These are phyloP conservation scores for Lachancea waltii DNA, from an alignment of 805 yeast genomes.

Conservation along the genomic window DNA sequence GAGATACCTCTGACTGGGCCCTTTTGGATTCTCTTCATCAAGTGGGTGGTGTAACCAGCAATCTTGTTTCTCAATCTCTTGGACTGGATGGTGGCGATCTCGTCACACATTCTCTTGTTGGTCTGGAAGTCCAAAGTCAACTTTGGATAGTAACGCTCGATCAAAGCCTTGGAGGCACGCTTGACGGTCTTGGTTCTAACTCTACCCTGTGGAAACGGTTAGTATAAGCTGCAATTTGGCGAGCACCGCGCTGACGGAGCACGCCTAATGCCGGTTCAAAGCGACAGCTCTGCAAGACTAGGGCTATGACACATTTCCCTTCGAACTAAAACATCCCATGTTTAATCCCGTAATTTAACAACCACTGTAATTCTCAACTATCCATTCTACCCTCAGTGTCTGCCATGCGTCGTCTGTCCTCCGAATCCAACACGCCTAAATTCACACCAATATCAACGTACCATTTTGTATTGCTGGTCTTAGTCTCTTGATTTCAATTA, in stretches of 20 bases:
- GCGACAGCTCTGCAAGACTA: no score
- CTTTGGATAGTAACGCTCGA: conserved; percentile 99
- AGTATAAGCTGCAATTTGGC: no score
- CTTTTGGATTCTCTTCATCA: conserved; percentile 99
- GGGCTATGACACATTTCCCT: no score
- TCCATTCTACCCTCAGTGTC: no score
- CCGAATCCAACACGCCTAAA: no score
- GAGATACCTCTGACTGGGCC: conserved; percentile 99
- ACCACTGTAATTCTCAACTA: not conserved
- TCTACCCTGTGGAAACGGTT: conserved; percentile 70
- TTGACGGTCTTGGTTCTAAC: conserved; percentile 99
- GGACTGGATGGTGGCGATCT: conserved; percentile 98
- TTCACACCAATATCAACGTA: conserved; percentile 13
- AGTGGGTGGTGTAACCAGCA: conserved; percentile 99
- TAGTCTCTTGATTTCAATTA: conserved; percentile 12
- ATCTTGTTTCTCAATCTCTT: conserved; percentile 99
- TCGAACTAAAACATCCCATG: no score
- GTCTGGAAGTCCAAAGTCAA: conserved; percentile 98
- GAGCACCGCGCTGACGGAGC: no score
- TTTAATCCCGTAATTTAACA: not conserved
- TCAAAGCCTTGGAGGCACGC: conserved; percentile 99
- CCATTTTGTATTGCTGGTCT: conserved; percentile 29
- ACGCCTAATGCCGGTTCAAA: no score
- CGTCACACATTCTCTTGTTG: conserved; percentile 98
- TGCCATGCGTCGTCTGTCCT: no score